Evolutionary conservation across 441 rosid genomes (phyloP), one percentile per base, ranked within the genome.

Genomic region (Erodium trifolium): DNA sequence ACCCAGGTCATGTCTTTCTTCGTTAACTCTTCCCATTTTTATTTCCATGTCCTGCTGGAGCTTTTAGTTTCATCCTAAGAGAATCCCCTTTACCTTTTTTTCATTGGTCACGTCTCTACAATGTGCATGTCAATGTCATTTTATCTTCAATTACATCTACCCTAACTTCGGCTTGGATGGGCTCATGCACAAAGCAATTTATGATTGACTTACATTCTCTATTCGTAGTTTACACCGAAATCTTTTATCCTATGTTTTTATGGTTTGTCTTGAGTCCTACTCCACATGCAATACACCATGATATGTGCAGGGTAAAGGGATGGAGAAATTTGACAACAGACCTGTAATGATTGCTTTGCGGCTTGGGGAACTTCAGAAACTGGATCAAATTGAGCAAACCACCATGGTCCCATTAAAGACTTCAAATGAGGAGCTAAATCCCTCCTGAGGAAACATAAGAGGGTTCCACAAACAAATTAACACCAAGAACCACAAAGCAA

Each of bases 401-500:
- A 94, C 99, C 99, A 94, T 13, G 97, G 97, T 69, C 99, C 99
- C 92, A 94, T 88, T 75, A 91, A 74, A 72, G 89, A 80, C 80
- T 90, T 94, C 74, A 94, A 76, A 77, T 91, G 96, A 1, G 87
- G 96, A 69, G 97, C 97, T 80, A 94, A 80, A 79, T 94, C 96
- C 84, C 99, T 82, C 84, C 97, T 94, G 82, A 23, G 60, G 75
- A 71, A 74, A 71, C 71, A 79, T 70, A 41, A 47, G 77, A 74
- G 14, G 41, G 35, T 68, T 72, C 63, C 68, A 74, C n/a, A 31
- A 43, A 47, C 57, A 65, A 75, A 14, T 65, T 67, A 45, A 1
- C 34, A 63, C 35, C 65, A 63, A 63, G 65, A 63, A 63, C 65
- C 65, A 63, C 37, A n/a, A 63, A 34, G 8, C 66, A 63, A 63